These are phyloP conservation scores for Coelastrella sp. DNA, from an alignment of 139 green algal species.

Conservation along the genomic window DNA sequence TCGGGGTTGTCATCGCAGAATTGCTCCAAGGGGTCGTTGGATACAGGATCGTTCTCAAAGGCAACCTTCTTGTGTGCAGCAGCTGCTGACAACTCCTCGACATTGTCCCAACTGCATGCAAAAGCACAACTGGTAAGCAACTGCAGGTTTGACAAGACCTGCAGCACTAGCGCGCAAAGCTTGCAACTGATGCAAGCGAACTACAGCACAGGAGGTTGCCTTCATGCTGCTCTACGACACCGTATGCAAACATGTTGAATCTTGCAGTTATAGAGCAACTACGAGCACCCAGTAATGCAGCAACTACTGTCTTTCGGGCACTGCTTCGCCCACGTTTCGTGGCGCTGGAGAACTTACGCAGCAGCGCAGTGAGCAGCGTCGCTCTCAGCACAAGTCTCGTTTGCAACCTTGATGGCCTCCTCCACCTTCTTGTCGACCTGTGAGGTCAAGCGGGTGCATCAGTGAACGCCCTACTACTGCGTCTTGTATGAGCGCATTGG, in stretches of 20 bases:
- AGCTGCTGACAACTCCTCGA: constrained; percentile 56
- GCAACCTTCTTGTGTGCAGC: constrained; percentile 53
- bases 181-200: too few relatives aligned
- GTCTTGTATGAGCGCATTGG: neutral
- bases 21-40: constrained; percentile 68
- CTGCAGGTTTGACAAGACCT: too few relatives aligned
- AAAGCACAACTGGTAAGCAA: neutral
- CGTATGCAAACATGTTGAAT: too few relatives aligned
- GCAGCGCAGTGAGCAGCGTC: constrained; percentile 55
- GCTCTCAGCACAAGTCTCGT: constrained; percentile 53
- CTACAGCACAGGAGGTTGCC: too few relatives aligned
- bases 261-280: too few relatives aligned
- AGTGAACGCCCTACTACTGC: neutral
- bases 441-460: neutral
- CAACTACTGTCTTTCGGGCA: neutral
- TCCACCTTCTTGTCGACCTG: constrained; percentile 52
- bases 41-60: constrained; percentile 27
- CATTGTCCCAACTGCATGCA: constrained; percentile 54
- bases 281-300: neutral
- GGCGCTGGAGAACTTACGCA: constrained; percentile 50
- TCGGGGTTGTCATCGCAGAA: constrained; percentile 77
- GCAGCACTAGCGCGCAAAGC: too few relatives aligned
- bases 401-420: constrained; percentile 58
- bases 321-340: neutral
- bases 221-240: too few relatives aligned